Evolutionary conservation across 331 rosid genomes (phyloP).

Genomic region (Malus hybrid): DNA sequence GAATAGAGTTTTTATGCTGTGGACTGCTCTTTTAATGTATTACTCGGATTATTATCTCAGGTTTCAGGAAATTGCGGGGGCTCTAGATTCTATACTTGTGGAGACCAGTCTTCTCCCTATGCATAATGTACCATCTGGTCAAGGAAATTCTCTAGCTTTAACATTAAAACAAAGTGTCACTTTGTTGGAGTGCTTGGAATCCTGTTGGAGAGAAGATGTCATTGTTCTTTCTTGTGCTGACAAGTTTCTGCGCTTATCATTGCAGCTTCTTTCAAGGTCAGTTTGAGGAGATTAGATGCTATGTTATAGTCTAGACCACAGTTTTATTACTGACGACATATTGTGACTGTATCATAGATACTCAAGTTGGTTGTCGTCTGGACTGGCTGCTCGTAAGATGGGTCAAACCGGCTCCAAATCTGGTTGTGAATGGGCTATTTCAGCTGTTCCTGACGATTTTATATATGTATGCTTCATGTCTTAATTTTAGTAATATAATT

Average conservation of each 20-base stretch:
- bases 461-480: conserved; percentile 47
- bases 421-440: conserved; percentile 80
- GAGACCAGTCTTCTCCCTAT: conserved; percentile 55
- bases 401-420: conserved; percentile 42
- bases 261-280: conserved; percentile 95
- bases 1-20: conserved; percentile 4
- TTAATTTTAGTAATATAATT: neutral
- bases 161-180: conserved; percentile 77
- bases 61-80: conserved; percentile 96
- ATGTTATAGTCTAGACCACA: conserved; percentile 1
- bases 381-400: conserved; percentile 63
- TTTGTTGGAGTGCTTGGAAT: conserved; percentile 71
- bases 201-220: conserved; percentile 94
- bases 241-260: conserved; percentile 88
- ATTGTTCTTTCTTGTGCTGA: conserved; percentile 77
- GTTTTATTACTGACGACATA: conserved; percentile 8
- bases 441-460: conserved; percentile 74
- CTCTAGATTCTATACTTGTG: conserved; percentile 65
- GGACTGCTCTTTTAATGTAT: conserved; percentile 9
- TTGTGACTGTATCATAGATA: conserved; percentile 46
- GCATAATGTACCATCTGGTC: conserved; percentile 36
- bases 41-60: conserved; percentile 43
- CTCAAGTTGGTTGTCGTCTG: conserved; percentile 79
- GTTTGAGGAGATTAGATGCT: conserved; percentile 14
- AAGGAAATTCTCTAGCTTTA: conserved; percentile 37